phyloP scores from a whole-genome alignment of 495 filamentous ascomycete genomes.

The Penicillium riverlandense region DNA sequence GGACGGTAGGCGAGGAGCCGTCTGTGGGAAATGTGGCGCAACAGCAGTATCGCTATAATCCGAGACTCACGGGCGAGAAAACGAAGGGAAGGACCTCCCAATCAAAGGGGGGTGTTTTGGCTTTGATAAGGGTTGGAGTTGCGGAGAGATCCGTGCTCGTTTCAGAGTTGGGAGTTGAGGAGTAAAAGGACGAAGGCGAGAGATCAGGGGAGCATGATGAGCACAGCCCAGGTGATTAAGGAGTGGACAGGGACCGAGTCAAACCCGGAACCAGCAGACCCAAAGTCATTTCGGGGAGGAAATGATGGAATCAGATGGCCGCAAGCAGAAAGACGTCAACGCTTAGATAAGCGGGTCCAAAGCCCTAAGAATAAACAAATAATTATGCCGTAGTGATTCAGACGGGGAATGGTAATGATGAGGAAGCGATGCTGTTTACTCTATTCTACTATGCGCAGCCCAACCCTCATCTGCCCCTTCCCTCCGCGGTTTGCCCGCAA shows the following conservation, averaged over 20 bases:
- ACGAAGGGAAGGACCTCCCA: constrained; percentile 8
- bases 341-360: constrained; percentile 17
- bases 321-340: constrained; percentile 24
- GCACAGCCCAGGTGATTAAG: neutral
- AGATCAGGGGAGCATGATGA: constrained; percentile 1
- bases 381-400: neutral
- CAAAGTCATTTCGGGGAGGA: neutral
- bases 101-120: constrained; percentile 3
- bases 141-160: constrained; percentile 36
- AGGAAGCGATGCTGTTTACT: neutral
- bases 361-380: neutral
- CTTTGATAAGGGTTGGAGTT: constrained; percentile 2
- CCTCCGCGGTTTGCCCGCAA: constrained; percentile 45
- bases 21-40: neutral
- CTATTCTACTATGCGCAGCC: constrained; percentile 7
- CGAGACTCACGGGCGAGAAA: neutral
- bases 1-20: neutral
- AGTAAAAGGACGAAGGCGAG: constrained; percentile 5
- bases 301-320: constrained; percentile 26
- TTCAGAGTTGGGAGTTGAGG: constrained; percentile 17
- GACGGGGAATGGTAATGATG: neutral
- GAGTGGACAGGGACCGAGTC: neutral
- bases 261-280: neutral
- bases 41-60: neutral
- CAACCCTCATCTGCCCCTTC: constrained; percentile 44